Base-by-base conservation (phyloP, 2,329 filamentous ascomycete genomes). In the Hypocreales sp. region DNA sequence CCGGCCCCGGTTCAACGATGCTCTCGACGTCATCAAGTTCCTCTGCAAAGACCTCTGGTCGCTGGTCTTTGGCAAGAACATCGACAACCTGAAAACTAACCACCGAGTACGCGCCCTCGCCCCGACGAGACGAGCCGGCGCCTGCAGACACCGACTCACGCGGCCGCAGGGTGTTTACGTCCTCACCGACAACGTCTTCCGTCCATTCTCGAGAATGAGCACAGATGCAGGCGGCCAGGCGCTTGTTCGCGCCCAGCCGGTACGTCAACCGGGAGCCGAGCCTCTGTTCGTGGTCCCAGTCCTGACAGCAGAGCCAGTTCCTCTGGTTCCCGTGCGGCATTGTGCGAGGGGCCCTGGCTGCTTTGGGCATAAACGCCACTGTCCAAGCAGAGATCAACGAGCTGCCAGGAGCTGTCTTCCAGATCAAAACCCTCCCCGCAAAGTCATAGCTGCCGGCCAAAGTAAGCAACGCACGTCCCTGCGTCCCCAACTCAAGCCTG, bases 1-100 rank as follows among this genome's bases (percentile, higher is more conserved):
- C 49, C 68, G 83, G 27, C 83, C 87, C 22, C 79, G 84, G 26
- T 92, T 94, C 48, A 81, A 78, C 35, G 84, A 93, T 42, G 86
- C 86, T 4, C 71, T 98, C 22, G 90, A 95, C 47, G 79, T 86
- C 26, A 98, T 98, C 50, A 98, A 98, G 52, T 95, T 98, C 47
- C 64, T 98, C 26, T 98, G 90, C 69, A 98, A 98, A 60, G 90
- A 98, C 51, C 65, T 98, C 24, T 98, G 90, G 90, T 84, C 74
- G 19, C 64, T 95, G 13, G 71, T 94, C 11, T 98, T 94, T 54
- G 70, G 81, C 48, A 98, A 98, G 56, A 92, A 95, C 52, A 82
- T 98, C 46, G 90, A 98, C 55, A 98, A 98, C 50, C 65, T 98
- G 25, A 98, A 98, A 58, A 98, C 90, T 7, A 98, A 98, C 48